A percentile compares a stretch with the other conserved stretches of the same genome.
Conservation (phyloP, 257 asterid genomes). For the Lavandula angustifolia region DNA sequence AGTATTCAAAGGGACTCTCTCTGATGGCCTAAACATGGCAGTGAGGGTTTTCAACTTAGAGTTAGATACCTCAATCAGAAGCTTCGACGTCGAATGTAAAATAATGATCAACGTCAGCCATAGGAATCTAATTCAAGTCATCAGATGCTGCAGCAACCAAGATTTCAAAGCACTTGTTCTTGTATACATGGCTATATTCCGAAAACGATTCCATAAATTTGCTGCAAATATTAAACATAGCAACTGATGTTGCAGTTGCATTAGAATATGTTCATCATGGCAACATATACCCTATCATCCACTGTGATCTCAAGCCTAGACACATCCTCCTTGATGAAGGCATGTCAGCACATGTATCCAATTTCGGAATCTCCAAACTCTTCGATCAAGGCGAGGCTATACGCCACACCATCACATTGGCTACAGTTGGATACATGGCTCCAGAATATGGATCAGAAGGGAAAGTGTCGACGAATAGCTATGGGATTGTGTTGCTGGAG, state of each 20-base stretch:
- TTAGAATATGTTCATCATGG: constrained; percentile 21
- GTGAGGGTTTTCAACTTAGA: constrained; percentile 12
- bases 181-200: constrained; percentile 11
- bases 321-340: constrained; percentile 6
- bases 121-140: constrained; percentile 14
- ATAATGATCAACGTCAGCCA: constrained; percentile 2
- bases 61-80: neutral
- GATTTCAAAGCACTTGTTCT: constrained; percentile 18
- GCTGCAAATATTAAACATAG: constrained; percentile 2
- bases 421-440: constrained; percentile 28
- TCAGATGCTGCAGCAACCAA: constrained; percentile 14
- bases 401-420: constrained; percentile 3
- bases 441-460: constrained; percentile 26
- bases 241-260: constrained; percentile 17
- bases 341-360: constrained; percentile 5
- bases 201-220: neutral
- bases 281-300: neutral
- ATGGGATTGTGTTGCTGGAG: neutral
- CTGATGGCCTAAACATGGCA: neutral
- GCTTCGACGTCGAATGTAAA: constrained; percentile 8
- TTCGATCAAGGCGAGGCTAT: neutral
- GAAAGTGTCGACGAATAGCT: neutral
- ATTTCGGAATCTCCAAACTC: constrained; percentile 15
- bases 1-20: constrained; percentile 31
- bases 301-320: constrained; percentile 9